phyloP scores from a whole-genome alignment of 306 rosid genomes.

The Macrotyloma uniflorum region DNA sequence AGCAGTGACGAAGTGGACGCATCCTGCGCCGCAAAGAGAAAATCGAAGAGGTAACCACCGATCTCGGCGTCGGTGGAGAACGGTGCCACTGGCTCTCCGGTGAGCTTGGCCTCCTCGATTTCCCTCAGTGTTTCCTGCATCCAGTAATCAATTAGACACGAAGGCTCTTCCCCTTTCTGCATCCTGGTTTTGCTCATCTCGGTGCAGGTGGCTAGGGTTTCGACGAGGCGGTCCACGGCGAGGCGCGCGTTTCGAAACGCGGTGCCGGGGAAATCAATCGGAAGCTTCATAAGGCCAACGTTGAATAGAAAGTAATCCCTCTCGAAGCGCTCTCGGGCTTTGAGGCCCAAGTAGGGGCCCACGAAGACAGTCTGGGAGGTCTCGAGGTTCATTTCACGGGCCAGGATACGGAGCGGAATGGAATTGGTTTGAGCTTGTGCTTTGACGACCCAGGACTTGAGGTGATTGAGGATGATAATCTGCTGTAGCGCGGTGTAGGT shows the following conservation, averaged over 20 bases:
- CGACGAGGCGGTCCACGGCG: constrained; percentile 64
- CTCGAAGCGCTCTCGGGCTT: constrained; percentile 63
- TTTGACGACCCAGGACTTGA: constrained; percentile 56
- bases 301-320: constrained; percentile 73
- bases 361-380: constrained; percentile 85
- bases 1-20: constrained; percentile 89
- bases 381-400: constrained; percentile 84
- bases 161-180: constrained; percentile 55
- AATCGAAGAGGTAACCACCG: constrained; percentile 78
- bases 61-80: constrained; percentile 53
- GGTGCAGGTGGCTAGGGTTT: constrained; percentile 52
- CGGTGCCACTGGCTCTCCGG: constrained; percentile 45
- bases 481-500: constrained; percentile 82
- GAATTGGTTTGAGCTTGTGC: constrained; percentile 5
- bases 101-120: constrained; percentile 16
- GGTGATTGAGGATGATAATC: constrained; percentile 66
- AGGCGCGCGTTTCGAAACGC: constrained; percentile 80
- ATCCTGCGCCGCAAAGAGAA: constrained; percentile 89
- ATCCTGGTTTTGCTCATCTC: constrained; percentile 57
- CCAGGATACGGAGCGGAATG: constrained; percentile 54
- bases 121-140: constrained; percentile 73
- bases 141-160: constrained; percentile 87
- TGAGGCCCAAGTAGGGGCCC: constrained; percentile 65
- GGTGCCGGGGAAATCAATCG: constrained; percentile 77
- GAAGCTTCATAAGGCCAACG: constrained; percentile 82